Conservation (phyloP, 805 yeast species). For the Monosporozyma aquatica region DNA sequence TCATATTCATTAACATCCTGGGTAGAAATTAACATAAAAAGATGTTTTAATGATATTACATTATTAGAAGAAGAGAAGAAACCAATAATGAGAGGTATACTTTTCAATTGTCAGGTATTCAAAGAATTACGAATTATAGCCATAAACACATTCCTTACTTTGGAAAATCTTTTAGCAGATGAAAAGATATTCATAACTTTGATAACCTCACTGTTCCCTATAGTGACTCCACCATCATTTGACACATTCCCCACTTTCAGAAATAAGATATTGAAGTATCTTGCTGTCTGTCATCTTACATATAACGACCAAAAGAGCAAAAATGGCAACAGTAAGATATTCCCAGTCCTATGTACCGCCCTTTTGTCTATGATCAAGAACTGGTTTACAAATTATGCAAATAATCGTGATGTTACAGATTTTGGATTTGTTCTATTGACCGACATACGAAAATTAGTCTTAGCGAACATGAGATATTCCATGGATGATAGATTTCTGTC, state of each 20-base stretch:
- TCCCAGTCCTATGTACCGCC: constrained; percentile 8
- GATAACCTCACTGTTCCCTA: constrained; percentile 8
- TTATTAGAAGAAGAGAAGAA: constrained; percentile 3
- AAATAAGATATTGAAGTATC: constrained; percentile 8
- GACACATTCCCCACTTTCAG: constrained; percentile 1
- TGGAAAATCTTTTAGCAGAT: constrained; percentile 11
- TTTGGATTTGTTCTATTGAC: constrained; percentile 10
- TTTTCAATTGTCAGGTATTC: constrained; percentile 10
- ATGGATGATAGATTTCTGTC: constrained; percentile 13
- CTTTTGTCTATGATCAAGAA: constrained; percentile 11
- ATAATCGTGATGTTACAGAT: constrained; percentile 1
- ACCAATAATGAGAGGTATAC: constrained; percentile 5
- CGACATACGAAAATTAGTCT: constrained; percentile 12
- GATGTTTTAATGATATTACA: constrained; percentile 11
- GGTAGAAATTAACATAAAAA: constrained; percentile 11
- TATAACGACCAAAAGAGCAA: constrained; percentile 1
- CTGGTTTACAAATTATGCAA: constrained; percentile 7
- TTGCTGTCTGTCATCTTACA: constrained; percentile 15
- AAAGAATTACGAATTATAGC: constrained; percentile 5
- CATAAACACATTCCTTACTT: constrained; percentile 11
- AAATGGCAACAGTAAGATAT: constrained; percentile 1
- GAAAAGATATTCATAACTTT: constrained; percentile 10
- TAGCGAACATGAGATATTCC: constrained; percentile 7
- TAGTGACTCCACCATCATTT: constrained; percentile 5
- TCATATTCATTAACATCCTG: constrained; percentile 10